Evolutionary conservation across 2,329 filamentous ascomycete genomes (phyloP).

Genomic region (Myriosclerotinia scirpicola): DNA sequence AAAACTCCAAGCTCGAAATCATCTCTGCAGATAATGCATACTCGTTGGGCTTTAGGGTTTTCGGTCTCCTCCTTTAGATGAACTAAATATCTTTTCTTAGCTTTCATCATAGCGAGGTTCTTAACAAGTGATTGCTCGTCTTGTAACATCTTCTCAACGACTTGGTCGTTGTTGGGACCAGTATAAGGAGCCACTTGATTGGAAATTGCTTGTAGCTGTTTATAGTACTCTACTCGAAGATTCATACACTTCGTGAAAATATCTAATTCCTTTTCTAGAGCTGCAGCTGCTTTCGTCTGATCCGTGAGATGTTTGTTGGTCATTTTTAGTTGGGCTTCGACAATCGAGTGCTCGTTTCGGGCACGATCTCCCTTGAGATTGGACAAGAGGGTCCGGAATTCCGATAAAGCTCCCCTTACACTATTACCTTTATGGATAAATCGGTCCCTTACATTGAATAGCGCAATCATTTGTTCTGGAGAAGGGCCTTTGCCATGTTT

Average conservation of each 20-base stretch:
- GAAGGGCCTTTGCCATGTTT: conserved; percentile 66
- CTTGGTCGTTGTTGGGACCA: conserved; percentile 44
- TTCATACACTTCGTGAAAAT: conserved; percentile 80
- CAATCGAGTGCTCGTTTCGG: conserved; percentile 62
- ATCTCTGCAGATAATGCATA: conserved; percentile 84
- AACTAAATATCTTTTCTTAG: conserved; percentile 73
- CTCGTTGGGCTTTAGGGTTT: conserved; percentile 61
- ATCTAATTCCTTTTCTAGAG: conserved; percentile 69
- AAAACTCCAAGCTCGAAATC: conserved; percentile 75
- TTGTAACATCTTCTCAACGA: conserved; percentile 51
- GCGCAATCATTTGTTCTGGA: conserved; percentile 59
- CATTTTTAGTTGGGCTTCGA: conserved; percentile 60
- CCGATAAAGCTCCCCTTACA: conserved; percentile 70
- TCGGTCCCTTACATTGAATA: conserved; percentile 50
- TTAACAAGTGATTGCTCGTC: conserved; percentile 57
- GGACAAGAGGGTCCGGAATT: conserved; percentile 63
- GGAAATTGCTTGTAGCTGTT: conserved; percentile 85
- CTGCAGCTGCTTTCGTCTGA: conserved; percentile 51
- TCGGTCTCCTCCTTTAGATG: conserved; percentile 42
- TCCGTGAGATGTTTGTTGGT: conserved; percentile 55
- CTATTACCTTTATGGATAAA: conserved; percentile 54
- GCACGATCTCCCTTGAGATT: conserved; percentile 62
- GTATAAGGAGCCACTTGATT: conserved; percentile 80
- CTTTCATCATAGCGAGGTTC: conserved; percentile 61
- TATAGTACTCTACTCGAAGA: conserved; percentile 82